Percentiles rank a stretch among this genome's conserved stretches.
phyloP scores from a whole-genome alignment of 331 rosid genomes.

The Arachis monticola region DNA sequence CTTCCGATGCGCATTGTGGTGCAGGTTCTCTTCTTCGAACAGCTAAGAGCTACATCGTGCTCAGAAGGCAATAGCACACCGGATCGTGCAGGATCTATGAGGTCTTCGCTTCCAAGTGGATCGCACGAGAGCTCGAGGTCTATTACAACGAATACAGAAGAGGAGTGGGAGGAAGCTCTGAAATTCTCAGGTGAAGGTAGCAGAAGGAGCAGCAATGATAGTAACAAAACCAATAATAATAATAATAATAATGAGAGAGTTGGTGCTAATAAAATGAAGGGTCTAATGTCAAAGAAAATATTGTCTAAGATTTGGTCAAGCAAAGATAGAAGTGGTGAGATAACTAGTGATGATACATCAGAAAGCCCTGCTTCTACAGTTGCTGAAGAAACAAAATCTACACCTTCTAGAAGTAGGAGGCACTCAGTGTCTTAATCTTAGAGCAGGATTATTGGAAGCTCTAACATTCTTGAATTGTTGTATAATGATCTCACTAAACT shows the following conservation, averaged over 20 bases:
- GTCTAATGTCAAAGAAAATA: constrained; percentile 67
- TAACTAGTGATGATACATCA: constrained; percentile 80
- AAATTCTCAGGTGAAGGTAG: constrained; percentile 47
- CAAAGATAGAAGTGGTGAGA: constrained; percentile 72
- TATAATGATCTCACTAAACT: constrained; percentile 47
- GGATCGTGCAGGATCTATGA: constrained; percentile 64
- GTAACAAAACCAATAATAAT: constrained; percentile 38
- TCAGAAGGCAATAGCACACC: constrained; percentile 66
- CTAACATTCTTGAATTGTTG: constrained; percentile 28
- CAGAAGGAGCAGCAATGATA: constrained; percentile 36
- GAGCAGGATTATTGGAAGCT: constrained; percentile 38
- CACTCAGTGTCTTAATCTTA: constrained; percentile 63
- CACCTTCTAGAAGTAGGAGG: constrained; percentile 84
- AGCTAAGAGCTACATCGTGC: constrained; percentile 66
- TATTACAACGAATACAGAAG: constrained; percentile 77
- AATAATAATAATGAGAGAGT: constrained; percentile 42
- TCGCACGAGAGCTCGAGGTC: constrained; percentile 92
- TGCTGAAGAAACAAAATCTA: constrained; percentile 81
- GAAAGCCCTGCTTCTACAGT: constrained; percentile 85
- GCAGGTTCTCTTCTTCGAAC: constrained; percentile 95
- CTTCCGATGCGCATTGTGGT: constrained; percentile 84
- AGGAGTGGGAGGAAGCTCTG: constrained; percentile 81
- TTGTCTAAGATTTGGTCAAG: constrained; percentile 88
- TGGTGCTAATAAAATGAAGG: constrained; percentile 66
- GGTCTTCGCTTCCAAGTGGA: constrained; percentile 70